Evolutionary conservation across 2,329 filamentous ascomycete genomes (phyloP).

Genomic region (Madurella fahalii): DNA sequence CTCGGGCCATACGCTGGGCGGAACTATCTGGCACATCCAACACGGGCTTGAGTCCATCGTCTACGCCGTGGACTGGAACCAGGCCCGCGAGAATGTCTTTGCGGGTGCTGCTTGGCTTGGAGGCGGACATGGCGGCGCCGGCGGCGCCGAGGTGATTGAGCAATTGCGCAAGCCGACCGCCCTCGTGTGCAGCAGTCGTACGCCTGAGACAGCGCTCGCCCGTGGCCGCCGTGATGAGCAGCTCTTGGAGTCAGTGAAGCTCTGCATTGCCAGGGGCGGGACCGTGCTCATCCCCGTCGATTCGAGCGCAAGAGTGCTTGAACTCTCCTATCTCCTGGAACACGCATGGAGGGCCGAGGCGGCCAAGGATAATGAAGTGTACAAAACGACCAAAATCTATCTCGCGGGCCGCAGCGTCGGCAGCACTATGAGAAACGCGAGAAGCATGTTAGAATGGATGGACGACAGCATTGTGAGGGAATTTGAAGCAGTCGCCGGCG

Average conservation of each 20-base stretch:
- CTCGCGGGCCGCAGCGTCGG: constrained; percentile 82
- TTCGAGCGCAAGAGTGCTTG: constrained; percentile 89
- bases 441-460: constrained; percentile 99
- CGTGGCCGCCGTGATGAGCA: constrained; percentile 80
- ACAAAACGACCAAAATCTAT: constrained; percentile 62
- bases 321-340: constrained; percentile 87
- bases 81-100: constrained; percentile 92
- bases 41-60: constrained; percentile 95
- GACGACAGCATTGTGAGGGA: constrained; percentile 91
- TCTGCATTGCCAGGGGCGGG: constrained; percentile 75
- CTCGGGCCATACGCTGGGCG: constrained; percentile 90
- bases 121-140: constrained; percentile 60
- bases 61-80: constrained; percentile 97
- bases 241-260: constrained; percentile 74
- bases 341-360: constrained; percentile 78
- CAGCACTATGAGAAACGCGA: constrained; percentile 83
- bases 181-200: constrained; percentile 84
- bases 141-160: constrained; percentile 87
- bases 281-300: constrained; percentile 92
- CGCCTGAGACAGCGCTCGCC: constrained; percentile 59
- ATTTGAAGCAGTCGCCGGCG: constrained; percentile 69
- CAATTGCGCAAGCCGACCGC: constrained; percentile 90
- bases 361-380: constrained; percentile 45
- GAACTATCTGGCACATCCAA: constrained; percentile 98
- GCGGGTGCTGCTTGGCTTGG: constrained; percentile 92